phyloP scores from a whole-genome alignment of 345 rosid species.

The Eucalyptus decipiens region DNA sequence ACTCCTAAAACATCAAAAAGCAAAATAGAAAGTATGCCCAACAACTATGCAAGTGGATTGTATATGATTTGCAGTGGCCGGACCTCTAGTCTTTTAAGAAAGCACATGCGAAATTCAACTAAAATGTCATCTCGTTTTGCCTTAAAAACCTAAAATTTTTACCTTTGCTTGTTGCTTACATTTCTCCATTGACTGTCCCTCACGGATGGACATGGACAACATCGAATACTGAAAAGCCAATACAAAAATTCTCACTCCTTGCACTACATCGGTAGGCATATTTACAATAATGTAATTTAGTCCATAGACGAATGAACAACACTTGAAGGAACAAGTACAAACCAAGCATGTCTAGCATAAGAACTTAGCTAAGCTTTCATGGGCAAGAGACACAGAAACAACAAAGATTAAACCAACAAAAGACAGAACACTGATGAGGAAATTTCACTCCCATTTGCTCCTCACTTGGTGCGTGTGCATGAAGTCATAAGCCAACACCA shows the following conservation, averaged over 20 bases:
- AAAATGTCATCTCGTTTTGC: too few relatives aligned
- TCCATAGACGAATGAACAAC: neutral
- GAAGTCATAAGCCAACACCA: constrained; percentile 30
- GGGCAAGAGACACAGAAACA: neutral
- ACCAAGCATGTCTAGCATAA: neutral
- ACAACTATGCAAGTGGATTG: too few relatives aligned
- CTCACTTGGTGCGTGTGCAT: constrained; percentile 26
- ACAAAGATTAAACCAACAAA: neutral
- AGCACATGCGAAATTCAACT: neutral
- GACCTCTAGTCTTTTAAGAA: neutral
- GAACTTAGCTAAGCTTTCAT: neutral
- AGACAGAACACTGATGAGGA: neutral
- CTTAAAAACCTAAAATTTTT: too few relatives aligned
- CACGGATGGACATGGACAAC: too few relatives aligned
- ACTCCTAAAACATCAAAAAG: too few relatives aligned
- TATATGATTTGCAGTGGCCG: too few relatives aligned
- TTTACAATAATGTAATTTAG: neutral
- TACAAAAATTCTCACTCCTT: too few relatives aligned
- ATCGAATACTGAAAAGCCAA: too few relatives aligned
- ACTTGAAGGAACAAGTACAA: neutral
- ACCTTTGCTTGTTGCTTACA: too few relatives aligned
- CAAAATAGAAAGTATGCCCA: too few relatives aligned
- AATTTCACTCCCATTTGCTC: constrained; percentile 14
- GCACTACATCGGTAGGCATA: too few relatives aligned
- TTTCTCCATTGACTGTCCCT: too few relatives aligned